phyloP scores from a whole-genome alignment of 306 rosid species.

The Leucaena leucocephala region DNA sequence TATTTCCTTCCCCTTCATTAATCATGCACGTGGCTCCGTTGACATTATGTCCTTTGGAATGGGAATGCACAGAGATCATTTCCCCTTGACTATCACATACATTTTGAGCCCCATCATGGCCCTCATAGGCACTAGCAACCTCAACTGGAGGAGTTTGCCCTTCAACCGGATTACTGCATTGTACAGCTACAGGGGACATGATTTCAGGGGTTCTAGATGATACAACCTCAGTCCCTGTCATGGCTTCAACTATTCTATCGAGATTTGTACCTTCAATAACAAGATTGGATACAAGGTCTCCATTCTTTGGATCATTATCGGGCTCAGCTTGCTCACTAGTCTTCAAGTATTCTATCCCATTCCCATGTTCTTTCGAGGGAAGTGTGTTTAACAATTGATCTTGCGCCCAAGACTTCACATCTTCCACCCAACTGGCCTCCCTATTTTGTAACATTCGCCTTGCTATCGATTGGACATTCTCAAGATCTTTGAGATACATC shows the following conservation, averaged over 20 bases:
- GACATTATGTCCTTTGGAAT: slow-evolving; percentile 35
- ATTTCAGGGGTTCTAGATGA: neutral
- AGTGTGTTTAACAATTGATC: slow-evolving; percentile 50
- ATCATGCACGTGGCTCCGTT: slow-evolving; percentile 29
- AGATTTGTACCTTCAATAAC: slow-evolving; percentile 30
- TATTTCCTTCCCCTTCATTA: slow-evolving; percentile 32
- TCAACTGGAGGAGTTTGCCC: neutral
- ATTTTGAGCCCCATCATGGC: slow-evolving; percentile 27
- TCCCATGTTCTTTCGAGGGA: slow-evolving; percentile 28
- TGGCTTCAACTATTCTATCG: slow-evolving; percentile 30
- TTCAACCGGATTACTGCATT: neutral
- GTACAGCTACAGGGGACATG: neutral
- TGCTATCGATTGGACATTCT: slow-evolving; percentile 43
- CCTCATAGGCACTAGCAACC: slow-evolving; percentile 25
- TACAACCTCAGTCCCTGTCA: slow-evolving; percentile 9
- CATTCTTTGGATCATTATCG: slow-evolving; percentile 26
- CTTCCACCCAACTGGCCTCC: slow-evolving; percentile 45
- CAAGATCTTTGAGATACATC: slow-evolving; percentile 50
- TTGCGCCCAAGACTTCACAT: slow-evolving; percentile 48
- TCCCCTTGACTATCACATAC: slow-evolving; percentile 43
- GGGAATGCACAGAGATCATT: slow-evolving; percentile 30
- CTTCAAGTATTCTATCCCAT: slow-evolving; percentile 31
- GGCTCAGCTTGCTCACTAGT: slow-evolving; percentile 34
- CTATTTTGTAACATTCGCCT: slow-evolving; percentile 45
- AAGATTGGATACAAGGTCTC: slow-evolving; percentile 35